Evolutionary conservation across 2,329 filamentous ascomycete genomes (phyloP).

Genomic region (Fusarium nematophilum): DNA sequence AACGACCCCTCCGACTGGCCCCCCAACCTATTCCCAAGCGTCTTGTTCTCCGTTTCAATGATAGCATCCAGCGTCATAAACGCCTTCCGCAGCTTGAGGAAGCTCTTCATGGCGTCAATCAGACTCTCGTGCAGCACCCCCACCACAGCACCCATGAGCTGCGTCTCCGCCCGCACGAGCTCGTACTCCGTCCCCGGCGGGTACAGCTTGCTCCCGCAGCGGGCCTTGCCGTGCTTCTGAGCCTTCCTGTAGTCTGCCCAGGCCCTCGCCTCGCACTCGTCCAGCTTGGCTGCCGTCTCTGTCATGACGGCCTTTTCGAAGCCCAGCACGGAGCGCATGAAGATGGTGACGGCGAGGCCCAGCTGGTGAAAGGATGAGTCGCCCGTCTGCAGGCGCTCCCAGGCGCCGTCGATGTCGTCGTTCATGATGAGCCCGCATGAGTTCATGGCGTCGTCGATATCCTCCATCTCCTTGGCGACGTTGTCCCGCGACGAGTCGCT

Average conservation of each 20-base stretch:
- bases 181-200: conserved; percentile 88
- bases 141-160: conserved; percentile 90
- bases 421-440: conserved; percentile 83
- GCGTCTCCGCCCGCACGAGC: conserved; percentile 84
- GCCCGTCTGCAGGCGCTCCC: conserved; percentile 76
- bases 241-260: conserved; percentile 81
- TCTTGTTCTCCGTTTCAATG: conserved; percentile 76
- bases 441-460: conserved; percentile 70
- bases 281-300: conserved; percentile 78
- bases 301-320: conserved; percentile 94
- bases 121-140: conserved; percentile 92
- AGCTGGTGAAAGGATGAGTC: conserved; percentile 90
- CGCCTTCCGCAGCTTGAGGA: conserved; percentile 92
- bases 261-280: conserved; percentile 80
- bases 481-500: conserved; percentile 41
- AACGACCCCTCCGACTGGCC: conserved; percentile 8
- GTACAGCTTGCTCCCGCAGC: conserved; percentile 67
- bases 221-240: conserved; percentile 66
- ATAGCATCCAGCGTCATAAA: conserved; percentile 85
- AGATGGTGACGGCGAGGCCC: conserved; percentile 82
- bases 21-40: conserved; percentile 38
- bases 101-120: conserved; percentile 89
- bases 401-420: conserved; percentile 89
- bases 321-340: conserved; percentile 86
- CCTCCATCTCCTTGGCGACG: conserved; percentile 59